phyloP scores from a whole-genome alignment of 331 rosid species.

The Quercus lobata region DNA sequence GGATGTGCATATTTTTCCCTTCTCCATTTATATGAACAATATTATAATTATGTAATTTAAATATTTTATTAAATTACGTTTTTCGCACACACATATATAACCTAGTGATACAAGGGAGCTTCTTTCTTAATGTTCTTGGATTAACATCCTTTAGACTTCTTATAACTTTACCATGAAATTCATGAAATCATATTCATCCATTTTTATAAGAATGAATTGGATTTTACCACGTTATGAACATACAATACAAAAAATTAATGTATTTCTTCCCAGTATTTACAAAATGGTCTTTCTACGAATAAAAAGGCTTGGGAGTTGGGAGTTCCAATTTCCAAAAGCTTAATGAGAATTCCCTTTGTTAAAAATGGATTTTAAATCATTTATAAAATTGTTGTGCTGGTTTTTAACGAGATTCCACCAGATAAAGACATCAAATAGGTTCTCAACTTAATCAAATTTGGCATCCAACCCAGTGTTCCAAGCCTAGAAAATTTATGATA shows the following conservation, averaged over 20 bases:
- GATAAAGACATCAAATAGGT: neutral
- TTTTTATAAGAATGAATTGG: no score
- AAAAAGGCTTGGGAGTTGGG: neutral
- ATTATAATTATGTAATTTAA: no score
- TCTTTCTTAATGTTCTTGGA: neutral
- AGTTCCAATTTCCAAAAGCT: neutral
- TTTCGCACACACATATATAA: neutral
- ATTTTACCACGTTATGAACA: no score
- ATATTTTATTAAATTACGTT: no score
- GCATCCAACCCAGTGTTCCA: neutral
- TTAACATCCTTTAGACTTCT: neutral
- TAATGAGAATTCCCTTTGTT: no score
- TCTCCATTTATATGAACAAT: no score
- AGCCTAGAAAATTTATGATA: neutral
- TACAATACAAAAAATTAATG: neutral
- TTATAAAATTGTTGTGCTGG: neutral
- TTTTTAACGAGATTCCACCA: slow-evolving; percentile 1
- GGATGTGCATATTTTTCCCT: no score
- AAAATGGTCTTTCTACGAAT: neutral
- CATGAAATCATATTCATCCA: no score
- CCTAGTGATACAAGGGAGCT: neutral
- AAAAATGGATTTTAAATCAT: neutral
- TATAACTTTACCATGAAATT: no score
- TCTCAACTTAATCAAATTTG: neutral
- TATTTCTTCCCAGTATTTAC: neutral